phyloP scores from a whole-genome alignment of 805 yeast genomes.

The Ogataea haglerorum region DNA sequence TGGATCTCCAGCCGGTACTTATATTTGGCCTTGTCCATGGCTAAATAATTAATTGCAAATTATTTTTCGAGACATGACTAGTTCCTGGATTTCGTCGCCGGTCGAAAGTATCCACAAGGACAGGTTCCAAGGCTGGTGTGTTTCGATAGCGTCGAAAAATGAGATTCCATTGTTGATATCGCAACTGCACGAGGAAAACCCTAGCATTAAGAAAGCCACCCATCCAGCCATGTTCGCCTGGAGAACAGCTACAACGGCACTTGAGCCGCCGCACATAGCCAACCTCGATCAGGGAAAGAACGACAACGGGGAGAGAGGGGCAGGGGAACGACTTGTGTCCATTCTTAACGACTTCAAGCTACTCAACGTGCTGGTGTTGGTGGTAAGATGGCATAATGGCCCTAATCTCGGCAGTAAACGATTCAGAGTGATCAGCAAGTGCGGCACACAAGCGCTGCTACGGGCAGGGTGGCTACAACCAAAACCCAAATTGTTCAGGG shows the following conservation, averaged over 20 bases:
- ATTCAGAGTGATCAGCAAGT: conserved; percentile 61
- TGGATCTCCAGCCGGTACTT: conserved; percentile 90
- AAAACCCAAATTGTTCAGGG: conserved; percentile 5
- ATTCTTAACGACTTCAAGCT: conserved; percentile 48
- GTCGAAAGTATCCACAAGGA: conserved; percentile 52
- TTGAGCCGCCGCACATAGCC: conserved; percentile 17
- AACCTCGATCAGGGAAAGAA: conserved; percentile 52
- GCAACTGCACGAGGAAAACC: conserved; percentile 43
- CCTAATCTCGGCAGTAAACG: conserved; percentile 67
- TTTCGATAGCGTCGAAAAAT: conserved; percentile 34
- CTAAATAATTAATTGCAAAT: background rate
- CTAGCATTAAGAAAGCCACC: conserved; percentile 51
- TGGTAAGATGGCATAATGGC: conserved; percentile 83
- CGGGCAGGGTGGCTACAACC: conserved; percentile 31
- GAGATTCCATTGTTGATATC: conserved; percentile 44
- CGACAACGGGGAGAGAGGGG: conserved; percentile 76
- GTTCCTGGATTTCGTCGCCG: conserved; percentile 40
- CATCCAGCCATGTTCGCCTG: conserved; percentile 78
- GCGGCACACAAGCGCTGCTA: conserved; percentile 49
- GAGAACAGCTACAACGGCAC: conserved; percentile 43
- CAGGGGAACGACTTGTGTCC: conserved; percentile 58
- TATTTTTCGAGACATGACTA: conserved; percentile 5
- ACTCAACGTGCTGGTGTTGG: conserved; percentile 59
- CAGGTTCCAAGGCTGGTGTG: conserved; percentile 62
- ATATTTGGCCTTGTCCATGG: conserved; percentile 43